Conservation (phyloP, 2,329 filamentous ascomycete genomes). For the Grosmannia huntii region DNA sequence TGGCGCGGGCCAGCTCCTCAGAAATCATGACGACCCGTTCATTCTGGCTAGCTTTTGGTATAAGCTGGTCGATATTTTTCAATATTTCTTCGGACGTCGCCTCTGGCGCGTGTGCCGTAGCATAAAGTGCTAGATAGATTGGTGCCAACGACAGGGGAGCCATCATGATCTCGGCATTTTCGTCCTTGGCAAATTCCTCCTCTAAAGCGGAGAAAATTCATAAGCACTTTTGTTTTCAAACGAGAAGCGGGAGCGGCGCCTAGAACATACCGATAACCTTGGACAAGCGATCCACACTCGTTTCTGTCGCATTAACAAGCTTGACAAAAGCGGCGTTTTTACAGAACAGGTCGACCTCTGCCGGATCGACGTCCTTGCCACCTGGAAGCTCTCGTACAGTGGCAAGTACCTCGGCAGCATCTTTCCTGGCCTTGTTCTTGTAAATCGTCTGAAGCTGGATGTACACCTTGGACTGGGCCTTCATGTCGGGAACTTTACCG, state of each 20-base stretch:
- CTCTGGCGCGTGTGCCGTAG: slow-evolving; percentile 32
- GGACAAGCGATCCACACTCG: slow-evolving; percentile 31
- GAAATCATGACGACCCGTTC: slow-evolving; percentile 40
- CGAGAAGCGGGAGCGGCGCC: background rate
- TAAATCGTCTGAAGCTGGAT: slow-evolving; percentile 86
- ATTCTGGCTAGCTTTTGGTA: slow-evolving; percentile 32
- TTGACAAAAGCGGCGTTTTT: slow-evolving; percentile 92
- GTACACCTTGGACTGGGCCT: slow-evolving; percentile 82
- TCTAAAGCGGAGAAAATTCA: slow-evolving; percentile 24
- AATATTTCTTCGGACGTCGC: slow-evolving; percentile 42
- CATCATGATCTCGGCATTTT: slow-evolving; percentile 32
- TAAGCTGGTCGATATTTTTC: slow-evolving; percentile 26
- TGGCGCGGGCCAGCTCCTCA: slow-evolving; percentile 60
- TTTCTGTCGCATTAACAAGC: slow-evolving; percentile 50
- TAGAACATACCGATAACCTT: slow-evolving; percentile 40
- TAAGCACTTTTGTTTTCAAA: background rate
- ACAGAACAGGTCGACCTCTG: slow-evolving; percentile 83
- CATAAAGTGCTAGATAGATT: slow-evolving; percentile 54
- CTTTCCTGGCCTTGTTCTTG: slow-evolving; percentile 71
- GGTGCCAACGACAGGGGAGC: slow-evolving; percentile 49
- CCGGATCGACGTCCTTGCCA: slow-evolving; percentile 45
- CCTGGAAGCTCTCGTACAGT: slow-evolving; percentile 41
- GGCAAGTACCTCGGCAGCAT: slow-evolving; percentile 60
- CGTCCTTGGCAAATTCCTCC: slow-evolving; percentile 40
- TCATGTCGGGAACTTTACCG: slow-evolving; percentile 92